These are phyloP conservation scores for Crithidia thermophila DNA, from an alignment of 208 protist genomes.

Conservation along the genomic window DNA sequence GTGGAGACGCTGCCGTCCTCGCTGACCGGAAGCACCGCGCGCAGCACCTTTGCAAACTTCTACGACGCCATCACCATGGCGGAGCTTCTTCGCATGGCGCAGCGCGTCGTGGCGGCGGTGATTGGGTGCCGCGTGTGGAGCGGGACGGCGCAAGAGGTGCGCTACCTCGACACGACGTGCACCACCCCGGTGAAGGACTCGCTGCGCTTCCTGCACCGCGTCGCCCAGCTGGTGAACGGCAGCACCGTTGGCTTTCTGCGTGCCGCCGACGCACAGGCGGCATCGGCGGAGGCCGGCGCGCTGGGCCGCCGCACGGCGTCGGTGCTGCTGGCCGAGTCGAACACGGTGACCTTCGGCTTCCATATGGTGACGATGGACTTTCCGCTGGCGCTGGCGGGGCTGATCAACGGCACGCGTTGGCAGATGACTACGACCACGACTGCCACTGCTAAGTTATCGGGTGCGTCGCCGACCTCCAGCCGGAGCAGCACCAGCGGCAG, in stretches of 20 bases:
- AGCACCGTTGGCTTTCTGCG: neutral
- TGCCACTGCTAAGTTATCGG: neutral
- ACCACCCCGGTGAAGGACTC: constrained; percentile 19
- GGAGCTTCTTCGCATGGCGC: constrained; percentile 2
- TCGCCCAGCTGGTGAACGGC: constrained; percentile 17
- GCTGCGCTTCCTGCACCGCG: constrained; percentile 11
- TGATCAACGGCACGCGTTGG: constrained; percentile 29
- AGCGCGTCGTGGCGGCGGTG: constrained; percentile 10
- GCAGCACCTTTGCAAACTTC: neutral
- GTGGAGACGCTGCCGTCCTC: constrained; percentile 8
- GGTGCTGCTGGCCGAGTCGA: constrained; percentile 11
- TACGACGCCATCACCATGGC: neutral
- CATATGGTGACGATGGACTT: constrained; percentile 27
- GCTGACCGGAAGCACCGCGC: neutral
- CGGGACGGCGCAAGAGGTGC: constrained; percentile 24
- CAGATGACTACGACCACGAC: neutral
- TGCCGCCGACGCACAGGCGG: neutral
- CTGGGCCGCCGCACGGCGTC: constrained; percentile 11
- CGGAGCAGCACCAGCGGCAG: neutral
- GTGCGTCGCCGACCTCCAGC: neutral
- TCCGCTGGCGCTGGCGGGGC: constrained; percentile 14
- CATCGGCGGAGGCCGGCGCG: neutral
- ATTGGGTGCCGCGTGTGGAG: constrained; percentile 18
- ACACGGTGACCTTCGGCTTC: constrained; percentile 15
- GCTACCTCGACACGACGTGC: constrained; percentile 13